Evolutionary conservation across 306 rosid genomes (phyloP).

Genomic region (Notholithocarpus densiflorus): DNA sequence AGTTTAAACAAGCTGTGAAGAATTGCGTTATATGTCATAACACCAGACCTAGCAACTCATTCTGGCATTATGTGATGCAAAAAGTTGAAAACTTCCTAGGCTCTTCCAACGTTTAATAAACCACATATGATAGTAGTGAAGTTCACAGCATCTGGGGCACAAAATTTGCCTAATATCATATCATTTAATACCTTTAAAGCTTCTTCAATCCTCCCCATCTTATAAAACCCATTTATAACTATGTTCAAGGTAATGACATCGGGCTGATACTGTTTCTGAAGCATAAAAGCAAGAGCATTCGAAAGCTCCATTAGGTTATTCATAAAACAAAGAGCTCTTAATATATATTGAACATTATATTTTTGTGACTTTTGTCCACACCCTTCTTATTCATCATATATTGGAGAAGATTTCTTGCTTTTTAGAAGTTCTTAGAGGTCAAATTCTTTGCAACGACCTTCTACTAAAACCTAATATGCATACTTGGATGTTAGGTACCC

Average conservation of each 20-base stretch:
- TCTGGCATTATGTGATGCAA: conserved; percentile 49
- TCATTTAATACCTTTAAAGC: conserved; percentile 67
- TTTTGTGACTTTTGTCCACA: conserved; percentile 58
- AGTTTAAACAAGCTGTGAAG: conserved; percentile 68
- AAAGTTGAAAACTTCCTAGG: conserved; percentile 52
- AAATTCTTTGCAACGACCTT: conserved; percentile 54
- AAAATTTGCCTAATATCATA: conserved; percentile 65
- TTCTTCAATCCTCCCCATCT: conserved; percentile 68
- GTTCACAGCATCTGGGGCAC: conserved; percentile 69
- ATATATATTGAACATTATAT: conserved; percentile 76
- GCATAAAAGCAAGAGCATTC: conserved; percentile 68
- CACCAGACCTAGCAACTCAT: conserved; percentile 53
- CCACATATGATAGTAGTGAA: conserved; percentile 74
- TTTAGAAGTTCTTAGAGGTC: conserved; percentile 48
- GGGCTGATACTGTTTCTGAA: conserved; percentile 58
- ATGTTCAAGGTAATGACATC: conserved; percentile 78
- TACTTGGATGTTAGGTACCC: conserved; percentile 58
- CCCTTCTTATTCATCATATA: conserved; percentile 52
- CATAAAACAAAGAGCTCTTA: conserved; percentile 65
- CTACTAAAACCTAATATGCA: conserved; percentile 63
- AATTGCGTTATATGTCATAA: conserved; percentile 67
- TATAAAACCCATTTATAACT: conserved; percentile 75
- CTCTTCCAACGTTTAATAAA: conserved; percentile 54
- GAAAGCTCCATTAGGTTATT: conserved; percentile 71
- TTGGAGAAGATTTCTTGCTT: conserved; percentile 64